A percentile compares a stretch with the other conserved stretches of the same genome.
Evolutionary conservation across 2,329 filamentous ascomycete species (phyloP).

Genomic region (Trichoderma koningiopsis): DNA sequence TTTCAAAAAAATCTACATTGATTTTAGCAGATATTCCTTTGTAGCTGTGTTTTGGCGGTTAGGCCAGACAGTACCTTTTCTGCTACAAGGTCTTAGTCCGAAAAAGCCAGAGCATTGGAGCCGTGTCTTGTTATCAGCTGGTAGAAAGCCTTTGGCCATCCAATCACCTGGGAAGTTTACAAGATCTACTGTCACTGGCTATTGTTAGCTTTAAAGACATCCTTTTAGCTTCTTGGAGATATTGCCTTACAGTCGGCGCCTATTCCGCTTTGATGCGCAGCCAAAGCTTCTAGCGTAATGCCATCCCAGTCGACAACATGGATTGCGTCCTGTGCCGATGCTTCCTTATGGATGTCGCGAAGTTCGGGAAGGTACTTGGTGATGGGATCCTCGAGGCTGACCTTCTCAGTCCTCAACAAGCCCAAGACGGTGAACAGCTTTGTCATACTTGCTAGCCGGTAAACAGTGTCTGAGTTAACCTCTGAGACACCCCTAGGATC

Average conservation of each 20-base stretch:
- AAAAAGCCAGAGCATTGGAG: too few relatives aligned
- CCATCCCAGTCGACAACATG: neutral
- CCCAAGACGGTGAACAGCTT: conserved; percentile 41
- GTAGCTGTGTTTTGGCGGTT: too few relatives aligned
- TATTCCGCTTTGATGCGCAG: neutral
- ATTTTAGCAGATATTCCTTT: neutral
- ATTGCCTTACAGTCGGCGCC: too few relatives aligned
- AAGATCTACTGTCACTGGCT: too few relatives aligned
- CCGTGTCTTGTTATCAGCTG: too few relatives aligned
- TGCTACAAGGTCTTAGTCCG: too few relatives aligned
- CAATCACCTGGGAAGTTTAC: too few relatives aligned
- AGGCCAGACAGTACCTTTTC: neutral
- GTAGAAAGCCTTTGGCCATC: too few relatives aligned
- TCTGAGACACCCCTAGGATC: conserved; percentile 31
- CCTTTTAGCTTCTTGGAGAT: neutral
- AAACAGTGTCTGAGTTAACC: conserved; percentile 40
- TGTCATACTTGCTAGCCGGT: conserved; percentile 40
- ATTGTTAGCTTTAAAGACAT: neutral
- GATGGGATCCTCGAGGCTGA: neutral
- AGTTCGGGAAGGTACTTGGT: neutral
- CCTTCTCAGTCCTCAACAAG: conserved; percentile 34
- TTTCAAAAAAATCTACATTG: neutral
- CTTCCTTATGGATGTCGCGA: neutral
- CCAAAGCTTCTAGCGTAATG: neutral
- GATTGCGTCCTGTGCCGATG: neutral